Evolutionary conservation across 1,139 yeast species (phyloP).

Genomic region (Casaregolazyma suthepensis): DNA sequence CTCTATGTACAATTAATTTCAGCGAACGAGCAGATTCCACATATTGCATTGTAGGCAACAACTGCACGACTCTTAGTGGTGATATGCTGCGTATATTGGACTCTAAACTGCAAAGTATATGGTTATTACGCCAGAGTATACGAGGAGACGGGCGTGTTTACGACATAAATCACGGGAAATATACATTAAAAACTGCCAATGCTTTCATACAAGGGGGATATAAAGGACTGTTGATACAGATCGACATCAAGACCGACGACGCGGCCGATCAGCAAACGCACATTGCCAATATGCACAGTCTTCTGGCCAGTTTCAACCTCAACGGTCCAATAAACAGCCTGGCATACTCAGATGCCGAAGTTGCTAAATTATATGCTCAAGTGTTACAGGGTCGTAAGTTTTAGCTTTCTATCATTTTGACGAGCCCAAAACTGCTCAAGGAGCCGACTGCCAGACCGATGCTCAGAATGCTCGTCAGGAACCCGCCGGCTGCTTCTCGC

Average conservation of each 20-base stretch:
- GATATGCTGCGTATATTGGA: slow-evolving; percentile 31
- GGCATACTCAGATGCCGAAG: slow-evolving; percentile 3
- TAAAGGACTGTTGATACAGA: slow-evolving; percentile 61
- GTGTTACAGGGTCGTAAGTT: slow-evolving; percentile 4
- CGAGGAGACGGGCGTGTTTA: slow-evolving; percentile 71
- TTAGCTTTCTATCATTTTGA: slow-evolving; percentile 25
- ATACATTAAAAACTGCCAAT: slow-evolving; percentile 54
- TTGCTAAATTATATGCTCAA: slow-evolving; percentile 8
- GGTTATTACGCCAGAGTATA: slow-evolving; percentile 67
- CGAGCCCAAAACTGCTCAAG: slow-evolving; percentile 62
- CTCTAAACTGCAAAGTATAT: slow-evolving; percentile 60
- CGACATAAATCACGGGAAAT: slow-evolving; percentile 31
- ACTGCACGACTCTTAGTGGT: slow-evolving; percentile 27
- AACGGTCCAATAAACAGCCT: slow-evolving; percentile 1
- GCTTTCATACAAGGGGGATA: slow-evolving; percentile 69
- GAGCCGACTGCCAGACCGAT: slow-evolving; percentile 75
- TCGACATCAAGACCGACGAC: slow-evolving; percentile 27
- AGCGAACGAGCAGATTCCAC: slow-evolving; percentile 49
- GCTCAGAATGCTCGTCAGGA: slow-evolving; percentile 71
- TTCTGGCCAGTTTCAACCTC: slow-evolving; percentile 4
- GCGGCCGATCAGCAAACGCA: slow-evolving; percentile 4
- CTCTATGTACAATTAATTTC: slow-evolving; percentile 51
- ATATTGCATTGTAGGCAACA: slow-evolving; percentile 45
- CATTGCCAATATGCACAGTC: slow-evolving; percentile 1
- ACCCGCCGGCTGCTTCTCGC: slow-evolving; percentile 91